Evolutionary conservation across 192 early-diverging fungal genomes (phyloP), one percentile per base, ranked within the genome.

Genomic region (Gaertneriomyces semiglobifer): DNA sequence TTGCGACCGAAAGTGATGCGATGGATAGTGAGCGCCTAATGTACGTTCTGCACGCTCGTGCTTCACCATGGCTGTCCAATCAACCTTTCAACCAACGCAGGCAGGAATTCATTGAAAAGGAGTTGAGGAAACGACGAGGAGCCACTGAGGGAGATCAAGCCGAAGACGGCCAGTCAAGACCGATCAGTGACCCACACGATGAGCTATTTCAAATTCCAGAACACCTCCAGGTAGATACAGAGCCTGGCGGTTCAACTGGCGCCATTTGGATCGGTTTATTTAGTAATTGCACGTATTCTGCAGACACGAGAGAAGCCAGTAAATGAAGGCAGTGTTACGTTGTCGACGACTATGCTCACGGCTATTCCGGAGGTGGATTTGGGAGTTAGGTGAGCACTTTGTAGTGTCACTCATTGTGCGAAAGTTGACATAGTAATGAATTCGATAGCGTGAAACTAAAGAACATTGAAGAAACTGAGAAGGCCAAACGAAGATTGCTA

Each of bases 361-460:
- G 91, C 91, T 4, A 93, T 96, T 62, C 94, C 93, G 7, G 92
- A 94, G 70, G 89, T 93, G 7, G 92, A 94, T 68, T 76, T 96
- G 7, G 94, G 92, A 19, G 88, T 89, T 45, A 86, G 84, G 82
- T 88, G 82, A 19, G 84, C 79, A 20, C 64, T 72, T 18, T n/a
- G 43, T 12, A 46, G 16, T 12, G 8, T 25, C 48, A 58, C 5
- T 25, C 56, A 38, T 14, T 6, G 5, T 58, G 33, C 33, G 16
- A 0, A 58, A 5, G 4, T 58, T 58, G 5, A 5, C 38, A 38
- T 19, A 58, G 3, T 58, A 19, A 14, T 25, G 14, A 8, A 14
- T 25, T 38, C 4, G 6, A 10, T 7, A 76, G 67, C 20, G 42
- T 65, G 14, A 80, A 80, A 46, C 70, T 91, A 8, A 82, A 81